A percentile compares a stretch with the other conserved stretches of the same genome.
phyloP scores from a whole-genome alignment of 257 asterid genomes.

The Przewalskia tangutica region DNA sequence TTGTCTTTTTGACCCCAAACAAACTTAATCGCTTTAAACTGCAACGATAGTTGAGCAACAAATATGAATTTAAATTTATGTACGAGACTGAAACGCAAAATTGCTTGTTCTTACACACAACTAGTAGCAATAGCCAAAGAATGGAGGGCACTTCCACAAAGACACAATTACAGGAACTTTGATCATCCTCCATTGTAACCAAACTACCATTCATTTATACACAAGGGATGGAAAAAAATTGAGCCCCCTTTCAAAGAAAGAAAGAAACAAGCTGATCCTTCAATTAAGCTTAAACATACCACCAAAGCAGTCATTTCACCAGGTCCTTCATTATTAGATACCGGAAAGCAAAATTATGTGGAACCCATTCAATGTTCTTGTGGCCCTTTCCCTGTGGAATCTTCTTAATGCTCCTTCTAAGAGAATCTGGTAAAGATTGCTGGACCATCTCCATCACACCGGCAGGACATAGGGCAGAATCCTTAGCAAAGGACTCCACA shows the following conservation, averaged over 20 bases:
- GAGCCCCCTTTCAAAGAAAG: not conserved
- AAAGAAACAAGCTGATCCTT: not conserved
- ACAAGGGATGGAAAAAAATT: not conserved
- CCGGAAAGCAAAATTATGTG: constrained; percentile 77
- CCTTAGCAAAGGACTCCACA: constrained; percentile 63
- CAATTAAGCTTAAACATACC: constrained; percentile 3
- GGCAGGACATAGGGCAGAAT: constrained; percentile 49
- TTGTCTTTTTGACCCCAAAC: not conserved
- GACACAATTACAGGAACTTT: not conserved
- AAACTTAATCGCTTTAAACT: not conserved
- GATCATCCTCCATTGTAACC: constrained; percentile 14
- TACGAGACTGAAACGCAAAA: constrained; percentile 11
- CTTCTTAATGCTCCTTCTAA: constrained; percentile 58
- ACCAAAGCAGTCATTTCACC: constrained; percentile 33
- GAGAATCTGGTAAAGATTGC: constrained; percentile 58
- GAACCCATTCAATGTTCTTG: constrained; percentile 69
- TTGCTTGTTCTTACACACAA: constrained; percentile 1
- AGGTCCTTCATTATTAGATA: constrained; percentile 77
- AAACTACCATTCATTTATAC: constrained; percentile 22
- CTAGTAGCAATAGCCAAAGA: constrained; percentile 3
- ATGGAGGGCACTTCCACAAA: not conserved
- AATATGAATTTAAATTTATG: constrained; percentile 11
- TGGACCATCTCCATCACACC: constrained; percentile 66
- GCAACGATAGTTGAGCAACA: not conserved
- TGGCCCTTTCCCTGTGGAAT: constrained; percentile 49